Conservation (phyloP, 352 stramenopile species). For the Globisporangium solare region DNA sequence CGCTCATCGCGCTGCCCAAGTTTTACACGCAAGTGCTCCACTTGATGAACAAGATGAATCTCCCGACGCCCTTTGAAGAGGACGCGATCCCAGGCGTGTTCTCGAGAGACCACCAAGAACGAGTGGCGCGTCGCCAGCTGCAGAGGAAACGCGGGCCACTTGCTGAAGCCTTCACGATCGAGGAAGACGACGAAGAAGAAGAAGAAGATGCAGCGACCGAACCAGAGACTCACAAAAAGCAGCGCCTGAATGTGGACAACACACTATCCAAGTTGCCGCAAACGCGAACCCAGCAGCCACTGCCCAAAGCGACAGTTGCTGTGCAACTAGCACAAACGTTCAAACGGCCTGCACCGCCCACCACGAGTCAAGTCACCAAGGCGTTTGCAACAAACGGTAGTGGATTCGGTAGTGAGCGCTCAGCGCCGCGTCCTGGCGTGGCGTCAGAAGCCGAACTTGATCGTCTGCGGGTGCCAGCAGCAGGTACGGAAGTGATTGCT, state of each 20-base stretch:
- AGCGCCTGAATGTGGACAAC: not conserved
- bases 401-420: not conserved
- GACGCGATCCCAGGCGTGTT: conserved; percentile 67
- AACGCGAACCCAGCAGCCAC: no score
- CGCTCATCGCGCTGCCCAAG: conserved; percentile 77
- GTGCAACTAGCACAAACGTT: not conserved
- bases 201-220: conserved; percentile 8
- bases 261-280: not conserved
- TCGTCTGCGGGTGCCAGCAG: conserved; percentile 22
- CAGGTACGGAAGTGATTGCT: conserved; percentile 21
- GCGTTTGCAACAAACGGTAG: conserved; percentile 19
- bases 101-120: conserved; percentile 20
- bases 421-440: conserved; percentile 31
- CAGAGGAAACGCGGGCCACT: conserved; percentile 20
- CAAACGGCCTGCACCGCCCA: not conserved
- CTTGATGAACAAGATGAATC: conserved; percentile 92
- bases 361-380: conserved; percentile 9
- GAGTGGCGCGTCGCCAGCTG: not conserved
- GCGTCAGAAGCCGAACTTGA: conserved; percentile 59
- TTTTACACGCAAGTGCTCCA: conserved; percentile 90
- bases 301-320: not conserved
- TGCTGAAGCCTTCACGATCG: conserved; percentile 23
- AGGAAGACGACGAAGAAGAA: conserved; percentile 35
- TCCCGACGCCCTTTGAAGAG: conserved; percentile 74
- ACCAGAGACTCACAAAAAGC: conserved; percentile 1